Evolutionary conservation across 2,329 filamentous ascomycete genomes (phyloP).

Genomic region (Phoma herbarum): DNA sequence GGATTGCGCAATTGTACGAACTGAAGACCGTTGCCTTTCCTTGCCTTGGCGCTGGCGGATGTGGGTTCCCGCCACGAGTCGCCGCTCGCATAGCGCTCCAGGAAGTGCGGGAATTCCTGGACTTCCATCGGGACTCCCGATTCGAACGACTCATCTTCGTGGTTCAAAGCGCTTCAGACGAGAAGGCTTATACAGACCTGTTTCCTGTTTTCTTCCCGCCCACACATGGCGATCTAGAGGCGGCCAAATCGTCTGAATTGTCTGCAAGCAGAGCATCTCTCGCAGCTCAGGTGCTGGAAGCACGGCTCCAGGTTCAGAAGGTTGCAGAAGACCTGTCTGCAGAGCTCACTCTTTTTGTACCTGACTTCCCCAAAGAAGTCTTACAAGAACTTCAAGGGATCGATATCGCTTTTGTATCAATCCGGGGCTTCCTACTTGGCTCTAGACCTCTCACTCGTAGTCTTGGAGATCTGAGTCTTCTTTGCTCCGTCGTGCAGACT

Average conservation of each 20-base stretch:
- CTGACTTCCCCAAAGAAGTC: slow-evolving; percentile 28
- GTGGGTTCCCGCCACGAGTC: slow-evolving; percentile 40
- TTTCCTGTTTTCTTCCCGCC: slow-evolving; percentile 47
- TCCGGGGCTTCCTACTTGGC: slow-evolving; percentile 27
- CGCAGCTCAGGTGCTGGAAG: slow-evolving; percentile 29
- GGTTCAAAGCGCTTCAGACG: slow-evolving; percentile 35
- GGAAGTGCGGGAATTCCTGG: slow-evolving; percentile 45
- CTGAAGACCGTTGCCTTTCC: slow-evolving; percentile 48
- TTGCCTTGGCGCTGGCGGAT: slow-evolving; percentile 43
- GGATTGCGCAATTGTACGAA: slow-evolving; percentile 28
- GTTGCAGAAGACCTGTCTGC: slow-evolving; percentile 24
- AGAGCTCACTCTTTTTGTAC: slow-evolving; percentile 25
- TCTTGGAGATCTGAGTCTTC: slow-evolving; percentile 31
- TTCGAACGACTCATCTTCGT: slow-evolving; percentile 47
- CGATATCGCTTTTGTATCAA: slow-evolving; percentile 23
- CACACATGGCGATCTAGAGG: slow-evolving; percentile 42
- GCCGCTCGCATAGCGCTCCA: slow-evolving; percentile 47
- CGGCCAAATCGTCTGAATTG: slow-evolving; percentile 20
- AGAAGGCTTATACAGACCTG: slow-evolving; percentile 42
- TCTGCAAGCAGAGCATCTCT: slow-evolving; percentile 24
- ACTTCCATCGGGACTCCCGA: slow-evolving; percentile 27
- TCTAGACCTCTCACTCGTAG: slow-evolving; percentile 17
- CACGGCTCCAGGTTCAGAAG: slow-evolving; percentile 30
- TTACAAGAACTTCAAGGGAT: slow-evolving; percentile 30
- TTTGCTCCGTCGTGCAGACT: slow-evolving; percentile 36